Evolutionary conservation across 1,139 yeast genomes (phyloP), one percentile per base, ranked within the genome.

Genomic region (Kodamaea alishanica): DNA sequence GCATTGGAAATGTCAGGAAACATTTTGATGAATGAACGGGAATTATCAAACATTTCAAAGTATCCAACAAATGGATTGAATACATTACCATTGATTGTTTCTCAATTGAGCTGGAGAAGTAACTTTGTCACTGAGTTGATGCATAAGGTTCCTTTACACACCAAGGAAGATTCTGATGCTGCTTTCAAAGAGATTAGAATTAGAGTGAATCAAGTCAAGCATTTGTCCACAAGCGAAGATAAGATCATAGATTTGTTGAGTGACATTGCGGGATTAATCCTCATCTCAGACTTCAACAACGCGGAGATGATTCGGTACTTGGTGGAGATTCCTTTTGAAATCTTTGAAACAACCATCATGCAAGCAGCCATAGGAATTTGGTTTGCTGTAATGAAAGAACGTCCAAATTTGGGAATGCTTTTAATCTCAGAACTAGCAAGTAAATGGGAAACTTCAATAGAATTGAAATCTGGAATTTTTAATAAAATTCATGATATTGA

Each of bases 1-100:
- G 97, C 97, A 0, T 66, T 89, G 45, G 94, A 87, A 50, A 76
- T 88, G 81, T 94, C 96, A 1, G 92, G 95, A 2, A 61, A 76
- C 6, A 76, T 87, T 20, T 65, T 82, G 11, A 71, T 81, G 22
- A 73, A 72, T 32, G 95, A 88, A 50, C 70, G 78, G 43, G 90
- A 83, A 50, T 61, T 74, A 37, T 50, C 65, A 7, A 56, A 59
- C 33, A 62, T 67, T 40, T 51, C 66, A 1, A 55, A 56, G 39
- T 48, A 56, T 30, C 56, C 56, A 37, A 42, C 50, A 8, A 47
- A 46, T 9, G 39, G 40, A 12, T 74, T 74, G 44, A 78, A 82
- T 51, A 76, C 88, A 1, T 70, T 84, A 30, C 84, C 95, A 1
- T 80, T 82, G 1, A 84, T 87, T 51, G 71, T 89, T 40, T 74